Base-by-base conservation (phyloP, 805 yeast species). In the Yarrowia sp. region DNA sequence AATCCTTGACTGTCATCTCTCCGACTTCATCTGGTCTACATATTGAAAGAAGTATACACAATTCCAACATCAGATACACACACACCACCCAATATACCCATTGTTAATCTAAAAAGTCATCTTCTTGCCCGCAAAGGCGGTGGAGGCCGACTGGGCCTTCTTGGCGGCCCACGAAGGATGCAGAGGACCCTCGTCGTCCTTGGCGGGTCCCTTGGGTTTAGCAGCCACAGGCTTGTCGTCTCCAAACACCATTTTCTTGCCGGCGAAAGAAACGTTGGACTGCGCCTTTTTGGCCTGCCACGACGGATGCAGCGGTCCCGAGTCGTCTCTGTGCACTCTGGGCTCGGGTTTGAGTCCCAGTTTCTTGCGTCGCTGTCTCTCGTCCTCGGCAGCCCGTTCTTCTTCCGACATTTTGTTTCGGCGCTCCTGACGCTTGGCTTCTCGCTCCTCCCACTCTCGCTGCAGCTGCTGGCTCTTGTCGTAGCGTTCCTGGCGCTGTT, bases 91-190 rank as follows among this genome's bases (percentile, higher is more conserved):
- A n/a, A n/a, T n/a, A 24, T 38, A 53, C 38, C 39, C 19, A 17
- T 3, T 19, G 10, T 14, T 10, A 15, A 15, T 14, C 13, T 43
- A 58, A 58, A 58, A 58, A 10, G 64, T 58, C 64, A 46, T 47
- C 38, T 61, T 61, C 66, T 61, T 61, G 7, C 66, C 66, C 9
- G 53, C 55, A 39, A 61, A 61, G 1, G 55, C 46, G 5, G 38
- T 61, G 9, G 55, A 46, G 2, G 66, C 46, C 9, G 46, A n/a
- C 46, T 61, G 55, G n/a, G 55, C 55, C 44, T 47, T 61, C n/a
- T 61, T 61, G 20, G 99, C 99, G 72, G 86, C 88, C 99, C 99
- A 95, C 2, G 99, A 95, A 19, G 99, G 99, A 84, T 95, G 99
- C 71, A 90, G 71, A 9, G 81, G 79, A 53, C 75, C 74, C 34